phyloP scores from a whole-genome alignment of 2,329 filamentous ascomycete species.

The Fusarium transvaalense region DNA sequence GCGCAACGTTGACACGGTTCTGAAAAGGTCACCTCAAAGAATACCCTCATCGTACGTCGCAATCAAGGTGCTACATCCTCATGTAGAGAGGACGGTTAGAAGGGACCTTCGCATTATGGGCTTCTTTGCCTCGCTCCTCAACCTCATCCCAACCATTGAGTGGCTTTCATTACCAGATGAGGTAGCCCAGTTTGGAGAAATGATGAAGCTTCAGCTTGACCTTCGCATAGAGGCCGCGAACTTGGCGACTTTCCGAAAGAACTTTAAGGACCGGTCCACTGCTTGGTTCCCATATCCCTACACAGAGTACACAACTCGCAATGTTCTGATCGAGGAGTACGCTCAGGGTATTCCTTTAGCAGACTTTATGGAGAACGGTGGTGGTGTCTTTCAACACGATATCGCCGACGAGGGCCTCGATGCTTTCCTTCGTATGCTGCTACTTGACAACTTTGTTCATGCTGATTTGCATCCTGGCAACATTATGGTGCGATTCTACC shows the following conservation, averaged over 20 bases:
- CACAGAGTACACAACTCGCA: slow-evolving; percentile 89
- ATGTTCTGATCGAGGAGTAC: slow-evolving; percentile 94
- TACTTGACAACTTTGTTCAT: slow-evolving; percentile 98
- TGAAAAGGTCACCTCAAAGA: slow-evolving; percentile 87
- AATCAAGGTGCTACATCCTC: slow-evolving; percentile 93
- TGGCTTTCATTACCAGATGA: slow-evolving; percentile 98
- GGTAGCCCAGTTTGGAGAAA: slow-evolving; percentile 92
- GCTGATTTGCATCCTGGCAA: slow-evolving; percentile 97
- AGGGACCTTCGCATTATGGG: slow-evolving; percentile 94
- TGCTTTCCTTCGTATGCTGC: slow-evolving; percentile 94
- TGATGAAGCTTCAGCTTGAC: slow-evolving; percentile 99
- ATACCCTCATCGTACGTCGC: slow-evolving; percentile 94
- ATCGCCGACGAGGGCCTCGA: slow-evolving; percentile 96
- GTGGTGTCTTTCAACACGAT: slow-evolving; percentile 91
- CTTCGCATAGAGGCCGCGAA: slow-evolving; percentile 95
- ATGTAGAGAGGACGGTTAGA: slow-evolving; percentile 89
- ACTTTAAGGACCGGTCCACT: slow-evolving; percentile 89
- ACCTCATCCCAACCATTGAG: slow-evolving; percentile 91
- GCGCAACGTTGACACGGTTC: slow-evolving; percentile 84
- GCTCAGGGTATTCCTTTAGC: slow-evolving; percentile 93
- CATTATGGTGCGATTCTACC: slow-evolving; percentile 99
- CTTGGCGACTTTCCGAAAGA: slow-evolving; percentile 85
- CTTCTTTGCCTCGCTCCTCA: slow-evolving; percentile 87
- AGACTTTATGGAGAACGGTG: slow-evolving; percentile 91
- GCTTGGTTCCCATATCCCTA: slow-evolving; percentile 99